Evolutionary conservation across 2,329 filamentous ascomycete genomes (phyloP), one percentile per base, ranked within the genome.

Genomic region (Aaosphaeria pasadenensis): DNA sequence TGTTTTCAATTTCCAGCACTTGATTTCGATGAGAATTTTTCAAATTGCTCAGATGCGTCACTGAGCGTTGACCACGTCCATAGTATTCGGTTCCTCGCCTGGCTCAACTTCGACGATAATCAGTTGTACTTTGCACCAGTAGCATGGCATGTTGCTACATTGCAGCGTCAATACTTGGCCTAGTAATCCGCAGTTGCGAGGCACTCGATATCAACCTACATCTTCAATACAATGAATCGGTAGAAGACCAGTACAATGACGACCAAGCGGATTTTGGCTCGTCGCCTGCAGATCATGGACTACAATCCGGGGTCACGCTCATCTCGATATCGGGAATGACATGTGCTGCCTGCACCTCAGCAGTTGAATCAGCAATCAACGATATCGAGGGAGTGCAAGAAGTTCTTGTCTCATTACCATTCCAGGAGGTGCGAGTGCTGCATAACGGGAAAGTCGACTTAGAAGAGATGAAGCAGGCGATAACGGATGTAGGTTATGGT

Each of bases 171-270:
- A 44, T 55, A 1, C 53, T 56, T 42, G 49, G 40, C 9, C 44
- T 47, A n/a, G 45, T 56, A n/a, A 54, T 54, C 45, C 46, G 52
- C 17, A 44, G 45, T 33, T 53, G 48, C 43, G 53, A 56, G 41
- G 42, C 47, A n/a, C 42, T 56, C 11, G 53, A 56, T 39, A 42
- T 56, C 31, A 43, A 47, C 13, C 46, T 56, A 7, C 47, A 49
- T 13, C 11, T 49, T 1, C 43, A 49, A 39, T 49, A 49, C 44
- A 49, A 43, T 32, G 47, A 49, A 24, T 45, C 47, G 29, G 40
- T 53, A 11, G 42, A 53, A 9, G 48, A 56, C 7, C 47, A 53
- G 4, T 36, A 36, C 13, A 24, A 24, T 24, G 17, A 24, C 17
- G 17, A 24, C 17, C 9, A 36, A 2, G 3, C 33, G 13, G 33